Evolutionary conservation across 1,284 basidiomycete species (phyloP).

Genomic region (Boletus calvinii): DNA sequence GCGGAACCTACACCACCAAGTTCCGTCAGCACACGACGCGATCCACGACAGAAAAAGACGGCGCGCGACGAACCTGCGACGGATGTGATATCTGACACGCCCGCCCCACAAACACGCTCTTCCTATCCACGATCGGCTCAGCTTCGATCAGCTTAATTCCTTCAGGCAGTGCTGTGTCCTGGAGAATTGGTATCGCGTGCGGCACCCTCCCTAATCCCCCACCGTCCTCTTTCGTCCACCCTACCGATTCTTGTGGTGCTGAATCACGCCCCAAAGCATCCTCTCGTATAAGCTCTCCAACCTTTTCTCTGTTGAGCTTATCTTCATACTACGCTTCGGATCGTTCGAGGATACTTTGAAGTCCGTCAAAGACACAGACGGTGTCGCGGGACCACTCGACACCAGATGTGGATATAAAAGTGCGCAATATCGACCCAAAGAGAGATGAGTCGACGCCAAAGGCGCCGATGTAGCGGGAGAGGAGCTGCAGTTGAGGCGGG

Average conservation of each 20-base stretch:
- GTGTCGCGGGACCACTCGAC: conserved; percentile 72
- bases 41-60: not conserved
- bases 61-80: conserved; percentile 51
- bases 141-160: conserved; percentile 66
- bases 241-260: conserved; percentile 11
- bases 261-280: conserved; percentile 42
- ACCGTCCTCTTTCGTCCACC: conserved; percentile 1
- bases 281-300: conserved; percentile 57
- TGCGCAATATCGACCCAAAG: conserved; percentile 78
- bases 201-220: not conserved
- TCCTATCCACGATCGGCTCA: conserved; percentile 80
- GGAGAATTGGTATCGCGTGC: not conserved
- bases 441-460: conserved; percentile 70
- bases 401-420: conserved; percentile 76
- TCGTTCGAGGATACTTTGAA: conserved; percentile 73
- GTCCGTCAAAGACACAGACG: conserved; percentile 86
- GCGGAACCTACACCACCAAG: conserved; percentile 53
- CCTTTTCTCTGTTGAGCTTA: conserved; percentile 54
- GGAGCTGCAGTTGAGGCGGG: conserved; percentile 80
- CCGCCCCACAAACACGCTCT: conserved; percentile 80
- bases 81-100: conserved; percentile 79
- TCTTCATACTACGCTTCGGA: conserved; percentile 72
- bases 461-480: conserved; percentile 83
- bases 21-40: not conserved
- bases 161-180: conserved; percentile 45